Conservation (phyloP, 2,329 filamentous ascomycete species). For the Alternaria sp. region DNA sequence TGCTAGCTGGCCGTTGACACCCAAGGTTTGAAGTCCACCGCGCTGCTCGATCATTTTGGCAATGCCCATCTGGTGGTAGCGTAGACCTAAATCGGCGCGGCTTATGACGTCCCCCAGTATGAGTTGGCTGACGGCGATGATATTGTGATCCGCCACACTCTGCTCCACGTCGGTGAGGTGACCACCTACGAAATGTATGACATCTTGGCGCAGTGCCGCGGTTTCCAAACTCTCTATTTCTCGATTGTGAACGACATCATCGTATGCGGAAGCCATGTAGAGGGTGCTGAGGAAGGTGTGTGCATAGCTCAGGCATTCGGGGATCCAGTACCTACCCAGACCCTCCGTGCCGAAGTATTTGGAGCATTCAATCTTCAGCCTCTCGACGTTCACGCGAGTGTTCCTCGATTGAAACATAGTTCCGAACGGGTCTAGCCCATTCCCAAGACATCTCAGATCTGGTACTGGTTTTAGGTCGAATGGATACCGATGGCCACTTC, state of each 20-base stretch:
- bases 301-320: slow-evolving; percentile 38
- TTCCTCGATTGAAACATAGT: slow-evolving; percentile 43
- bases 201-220: slow-evolving; percentile 39
- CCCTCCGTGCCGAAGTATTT: slow-evolving; percentile 41
- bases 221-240: slow-evolving; percentile 39
- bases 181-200: slow-evolving; percentile 40
- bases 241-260: slow-evolving; percentile 36
- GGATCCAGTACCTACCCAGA: slow-evolving; percentile 45
- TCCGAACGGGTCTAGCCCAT: slow-evolving; percentile 42
- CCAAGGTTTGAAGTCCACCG: slow-evolving; percentile 42
- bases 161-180: slow-evolving; percentile 31
- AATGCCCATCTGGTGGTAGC: slow-evolving; percentile 39
- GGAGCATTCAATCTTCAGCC: slow-evolving; percentile 45
- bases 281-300: slow-evolving; percentile 49
- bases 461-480: slow-evolving; percentile 26
- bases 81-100: slow-evolving; percentile 25
- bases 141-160: slow-evolving; percentile 40
- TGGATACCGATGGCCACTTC: slow-evolving; percentile 14
- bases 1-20: slow-evolving; percentile 40
- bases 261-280: slow-evolving; percentile 42
- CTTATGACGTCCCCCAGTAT: slow-evolving; percentile 44
- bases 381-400: slow-evolving; percentile 39
- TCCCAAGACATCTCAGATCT: slow-evolving; percentile 38
- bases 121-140: slow-evolving; percentile 46
- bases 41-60: slow-evolving; percentile 41